A percentile compares a stretch with the other conserved stretches of the same genome.
Conservation (phyloP, 176 grass and related monocot genomes). For the Musa itinerans region DNA sequence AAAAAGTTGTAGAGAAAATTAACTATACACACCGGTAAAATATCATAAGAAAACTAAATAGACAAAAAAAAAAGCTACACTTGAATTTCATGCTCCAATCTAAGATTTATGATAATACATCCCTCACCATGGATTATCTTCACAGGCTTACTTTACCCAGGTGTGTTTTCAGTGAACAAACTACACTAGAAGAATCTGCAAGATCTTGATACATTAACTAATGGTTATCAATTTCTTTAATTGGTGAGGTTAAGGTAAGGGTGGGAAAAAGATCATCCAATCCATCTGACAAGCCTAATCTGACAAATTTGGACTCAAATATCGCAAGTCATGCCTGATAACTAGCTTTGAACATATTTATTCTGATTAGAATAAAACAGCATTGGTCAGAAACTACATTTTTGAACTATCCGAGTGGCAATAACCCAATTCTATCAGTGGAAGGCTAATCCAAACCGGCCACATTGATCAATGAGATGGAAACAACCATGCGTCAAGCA, state of each 20-base stretch:
- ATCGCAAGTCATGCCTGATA: too few relatives aligned
- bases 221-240: too few relatives aligned
- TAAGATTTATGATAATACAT: not conserved
- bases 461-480: too few relatives aligned
- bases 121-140: not conserved
- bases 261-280: not conserved
- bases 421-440: too few relatives aligned
- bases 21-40: not conserved
- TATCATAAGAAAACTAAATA: not conserved
- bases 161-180: not conserved
- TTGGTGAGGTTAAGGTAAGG: not conserved
- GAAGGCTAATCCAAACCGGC: too few relatives aligned
- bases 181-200: not conserved
- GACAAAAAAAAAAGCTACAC: not conserved
- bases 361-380: too few relatives aligned
- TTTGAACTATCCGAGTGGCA: too few relatives aligned
- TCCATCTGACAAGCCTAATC: not conserved
- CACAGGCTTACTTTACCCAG: not conserved
- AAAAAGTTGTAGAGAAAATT: slow-evolving; percentile 10
- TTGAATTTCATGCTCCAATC: not conserved
- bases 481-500: too few relatives aligned
- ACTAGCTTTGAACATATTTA: too few relatives aligned
- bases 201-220: not conserved
- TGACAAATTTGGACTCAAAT: too few relatives aligned
- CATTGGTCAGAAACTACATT: too few relatives aligned